phyloP scores from a whole-genome alignment of 1,139 yeast genomes.

The Pichia sp. region DNA sequence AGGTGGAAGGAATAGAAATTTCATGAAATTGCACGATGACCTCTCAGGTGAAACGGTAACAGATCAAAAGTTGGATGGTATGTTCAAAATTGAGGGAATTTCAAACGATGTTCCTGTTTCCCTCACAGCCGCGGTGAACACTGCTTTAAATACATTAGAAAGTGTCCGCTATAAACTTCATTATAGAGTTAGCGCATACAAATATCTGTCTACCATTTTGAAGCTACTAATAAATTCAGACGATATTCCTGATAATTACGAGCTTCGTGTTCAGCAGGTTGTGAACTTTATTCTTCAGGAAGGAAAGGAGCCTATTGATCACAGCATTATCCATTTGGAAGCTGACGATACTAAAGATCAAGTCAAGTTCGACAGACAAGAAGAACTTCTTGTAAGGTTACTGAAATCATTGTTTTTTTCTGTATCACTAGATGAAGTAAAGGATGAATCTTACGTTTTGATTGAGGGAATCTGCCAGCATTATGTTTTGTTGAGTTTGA shows the following conservation, averaged over 20 bases:
- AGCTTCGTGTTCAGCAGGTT: slow-evolving; percentile 41
- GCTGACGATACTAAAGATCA: slow-evolving; percentile 45
- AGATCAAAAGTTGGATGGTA: slow-evolving; percentile 66
- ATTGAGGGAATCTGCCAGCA: slow-evolving; percentile 72
- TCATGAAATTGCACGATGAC: slow-evolving; percentile 68
- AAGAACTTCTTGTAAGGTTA: slow-evolving; percentile 53
- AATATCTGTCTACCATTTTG: slow-evolving; percentile 62
- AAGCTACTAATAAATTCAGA: slow-evolving; percentile 66
- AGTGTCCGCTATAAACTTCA: slow-evolving; percentile 62
- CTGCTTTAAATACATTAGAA: slow-evolving; percentile 66
- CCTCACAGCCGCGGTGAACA: slow-evolving; percentile 74
- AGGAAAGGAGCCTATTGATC: slow-evolving; percentile 25
- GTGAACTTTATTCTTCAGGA: slow-evolving; percentile 40
- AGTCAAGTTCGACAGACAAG: slow-evolving; percentile 54
- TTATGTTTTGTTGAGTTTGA: slow-evolving; percentile 70
- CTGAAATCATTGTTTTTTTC: slow-evolving; percentile 71
- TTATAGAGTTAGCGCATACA: slow-evolving; percentile 73
- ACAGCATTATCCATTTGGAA: slow-evolving; percentile 35
- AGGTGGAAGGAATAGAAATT: slow-evolving; percentile 92
- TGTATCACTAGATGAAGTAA: slow-evolving; percentile 69
- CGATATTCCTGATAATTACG: slow-evolving; percentile 56
- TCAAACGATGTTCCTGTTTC: slow-evolving; percentile 61
- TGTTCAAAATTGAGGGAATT: slow-evolving; percentile 69
- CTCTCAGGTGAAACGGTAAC: slow-evolving; percentile 53
- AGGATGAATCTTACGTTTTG: slow-evolving; percentile 59